phyloP scores from a whole-genome alignment of 441 rosid species.

The Jatropha podagrica region DNA sequence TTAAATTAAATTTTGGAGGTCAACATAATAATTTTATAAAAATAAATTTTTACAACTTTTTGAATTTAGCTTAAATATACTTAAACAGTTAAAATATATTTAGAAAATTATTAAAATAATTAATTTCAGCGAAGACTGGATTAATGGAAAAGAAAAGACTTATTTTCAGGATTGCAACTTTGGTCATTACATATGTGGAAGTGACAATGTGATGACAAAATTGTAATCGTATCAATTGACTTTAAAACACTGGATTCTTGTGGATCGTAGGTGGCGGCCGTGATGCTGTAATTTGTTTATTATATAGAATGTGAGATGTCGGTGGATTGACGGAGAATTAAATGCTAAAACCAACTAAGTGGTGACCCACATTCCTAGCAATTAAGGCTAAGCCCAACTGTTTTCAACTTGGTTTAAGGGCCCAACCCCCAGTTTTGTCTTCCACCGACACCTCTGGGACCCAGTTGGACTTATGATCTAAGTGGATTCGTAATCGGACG shows the following conservation, averaged over 20 bases:
- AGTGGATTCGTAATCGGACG: background rate
- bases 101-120: too few relatives aligned
- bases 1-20: too few relatives aligned
- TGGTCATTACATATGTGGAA: too few relatives aligned
- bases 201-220: background rate
- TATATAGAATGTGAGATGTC: slow-evolving; percentile 3
- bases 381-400: background rate
- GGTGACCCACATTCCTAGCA: background rate
- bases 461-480: background rate
- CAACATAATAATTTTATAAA: too few relatives aligned
- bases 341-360: background rate
- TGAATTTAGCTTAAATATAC: too few relatives aligned
- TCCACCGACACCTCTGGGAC: background rate
- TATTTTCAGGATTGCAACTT: too few relatives aligned
- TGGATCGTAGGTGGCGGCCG: background rate
- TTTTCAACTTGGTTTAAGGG: background rate
- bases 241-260: background rate
- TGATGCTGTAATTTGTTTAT: background rate
- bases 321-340: background rate
- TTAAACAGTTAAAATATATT: too few relatives aligned
- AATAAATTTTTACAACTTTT: too few relatives aligned
- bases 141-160: too few relatives aligned
- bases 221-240: background rate
- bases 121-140: too few relatives aligned
- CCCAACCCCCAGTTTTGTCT: background rate